phyloP scores from a whole-genome alignment of 2,329 filamentous ascomycete genomes.

The Epichloe festucae region DNA sequence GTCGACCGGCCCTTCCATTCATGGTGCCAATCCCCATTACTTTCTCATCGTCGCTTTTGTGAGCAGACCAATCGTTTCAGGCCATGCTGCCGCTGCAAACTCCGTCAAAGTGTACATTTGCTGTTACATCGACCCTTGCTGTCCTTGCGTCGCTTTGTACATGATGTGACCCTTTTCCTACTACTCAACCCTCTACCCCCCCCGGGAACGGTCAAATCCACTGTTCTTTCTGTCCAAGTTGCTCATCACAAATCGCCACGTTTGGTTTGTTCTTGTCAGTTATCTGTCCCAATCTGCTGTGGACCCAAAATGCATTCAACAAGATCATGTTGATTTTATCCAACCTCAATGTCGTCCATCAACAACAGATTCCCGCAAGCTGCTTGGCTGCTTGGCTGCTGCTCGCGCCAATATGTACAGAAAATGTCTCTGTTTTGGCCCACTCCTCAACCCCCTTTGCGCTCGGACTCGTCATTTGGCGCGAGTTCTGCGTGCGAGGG shows the following conservation, averaged over 20 bases:
- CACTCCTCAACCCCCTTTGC: slow-evolving; percentile 41
- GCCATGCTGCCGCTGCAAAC: not conserved
- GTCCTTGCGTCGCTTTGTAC: not conserved
- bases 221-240: not conserved
- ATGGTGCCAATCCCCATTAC: not conserved
- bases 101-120: not conserved
- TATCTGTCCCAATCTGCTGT: not conserved
- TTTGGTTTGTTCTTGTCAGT: slow-evolving; percentile 1
- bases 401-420: not conserved
- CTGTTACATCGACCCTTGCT: not conserved
- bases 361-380: not conserved
- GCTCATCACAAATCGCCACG: slow-evolving; percentile 1
- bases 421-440: not conserved
- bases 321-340: slow-evolving; percentile 5
- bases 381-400: not conserved
- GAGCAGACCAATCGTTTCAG: not conserved
- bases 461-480: slow-evolving; percentile 46
- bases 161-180: not conserved
- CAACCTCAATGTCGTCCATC: slow-evolving; percentile 4
- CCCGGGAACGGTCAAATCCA: not conserved
- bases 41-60: not conserved
- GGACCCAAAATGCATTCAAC: slow-evolving; percentile 3
- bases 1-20: not conserved
- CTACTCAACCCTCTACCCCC: not conserved
- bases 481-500: slow-evolving; percentile 34